phyloP scores from a whole-genome alignment of 2,329 filamentous ascomycete species.

The Pseudogymnoascus verrucosus region DNA sequence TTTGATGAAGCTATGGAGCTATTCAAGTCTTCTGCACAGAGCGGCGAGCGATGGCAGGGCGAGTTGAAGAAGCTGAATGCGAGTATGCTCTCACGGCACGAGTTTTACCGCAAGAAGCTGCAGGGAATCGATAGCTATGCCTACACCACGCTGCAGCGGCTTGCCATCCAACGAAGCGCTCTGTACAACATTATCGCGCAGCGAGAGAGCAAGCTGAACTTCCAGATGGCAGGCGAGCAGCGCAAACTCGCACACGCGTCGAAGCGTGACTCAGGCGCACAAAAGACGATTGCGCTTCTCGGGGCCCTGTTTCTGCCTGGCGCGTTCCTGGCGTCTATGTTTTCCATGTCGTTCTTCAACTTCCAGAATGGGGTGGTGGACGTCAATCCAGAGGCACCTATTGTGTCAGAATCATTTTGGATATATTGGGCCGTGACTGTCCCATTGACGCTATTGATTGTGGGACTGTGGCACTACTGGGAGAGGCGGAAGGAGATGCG shows the following conservation, averaged over 20 bases:
- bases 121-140: conserved; percentile 56
- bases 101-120: conserved; percentile 54
- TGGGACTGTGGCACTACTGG: conserved; percentile 45
- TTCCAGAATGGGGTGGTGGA: conserved; percentile 34
- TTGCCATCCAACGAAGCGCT: conserved; percentile 54
- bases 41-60: conserved; percentile 11
- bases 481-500: conserved; percentile 19
- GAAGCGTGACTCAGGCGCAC: conserved; percentile 40
- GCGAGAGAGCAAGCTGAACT: conserved; percentile 55
- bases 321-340: conserved; percentile 54
- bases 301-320: conserved; percentile 56
- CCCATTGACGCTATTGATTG: conserved; percentile 47
- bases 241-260: conserved; percentile 32
- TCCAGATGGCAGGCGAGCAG: conserved; percentile 43
- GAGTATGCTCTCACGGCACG: conserved; percentile 45
- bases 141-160: conserved; percentile 50
- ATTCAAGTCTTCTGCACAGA: conserved; percentile 10
- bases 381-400: conserved; percentile 10
- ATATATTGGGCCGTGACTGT: conserved; percentile 56
- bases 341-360: conserved; percentile 61
- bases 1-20: conserved; percentile 35
- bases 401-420: conserved; percentile 48
- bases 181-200: conserved; percentile 60
- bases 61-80: conserved; percentile 40
- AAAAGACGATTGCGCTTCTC: conserved; percentile 58